Evolutionary conservation across 2,329 filamentous ascomycete genomes (phyloP).

Genomic region (Trichoderma sp.): DNA sequence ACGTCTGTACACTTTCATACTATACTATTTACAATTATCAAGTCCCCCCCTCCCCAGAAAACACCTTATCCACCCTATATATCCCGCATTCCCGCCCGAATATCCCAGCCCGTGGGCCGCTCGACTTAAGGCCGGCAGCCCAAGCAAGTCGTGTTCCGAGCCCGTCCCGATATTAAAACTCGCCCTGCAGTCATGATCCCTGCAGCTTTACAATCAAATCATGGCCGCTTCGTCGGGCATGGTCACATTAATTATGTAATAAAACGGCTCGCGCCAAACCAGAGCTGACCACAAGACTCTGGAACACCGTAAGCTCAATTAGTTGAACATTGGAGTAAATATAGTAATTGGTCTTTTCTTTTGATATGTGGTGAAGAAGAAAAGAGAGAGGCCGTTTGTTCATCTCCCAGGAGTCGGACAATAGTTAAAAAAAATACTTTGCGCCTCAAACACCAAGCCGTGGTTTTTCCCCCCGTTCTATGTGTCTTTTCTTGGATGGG

Average conservation of each 20-base stretch:
- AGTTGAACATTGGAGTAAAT: slow-evolving; percentile 6
- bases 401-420: background rate
- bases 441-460: slow-evolving; percentile 24
- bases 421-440: slow-evolving; percentile 12
- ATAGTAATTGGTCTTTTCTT: background rate
- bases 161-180: background rate
- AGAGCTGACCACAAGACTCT: slow-evolving; percentile 5
- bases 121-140: background rate
- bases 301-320: background rate
- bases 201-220: background rate
- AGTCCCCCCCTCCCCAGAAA: background rate
- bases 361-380: background rate
- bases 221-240: background rate
- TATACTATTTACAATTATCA: background rate
- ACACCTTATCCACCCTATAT: slow-evolving; percentile 3
- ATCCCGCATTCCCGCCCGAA: background rate
- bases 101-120: background rate
- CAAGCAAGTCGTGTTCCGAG: background rate
- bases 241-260: slow-evolving; percentile 17
- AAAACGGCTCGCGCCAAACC: slow-evolving; percentile 2
- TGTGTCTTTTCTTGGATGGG: background rate
- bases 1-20: background rate
- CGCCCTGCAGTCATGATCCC: background rate
- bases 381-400: background rate
- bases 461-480: slow-evolving; percentile 12